These are phyloP conservation scores for Talaromyces trachyspermus DNA, from an alignment of 495 filamentous ascomycete species.

Conservation along the genomic window DNA sequence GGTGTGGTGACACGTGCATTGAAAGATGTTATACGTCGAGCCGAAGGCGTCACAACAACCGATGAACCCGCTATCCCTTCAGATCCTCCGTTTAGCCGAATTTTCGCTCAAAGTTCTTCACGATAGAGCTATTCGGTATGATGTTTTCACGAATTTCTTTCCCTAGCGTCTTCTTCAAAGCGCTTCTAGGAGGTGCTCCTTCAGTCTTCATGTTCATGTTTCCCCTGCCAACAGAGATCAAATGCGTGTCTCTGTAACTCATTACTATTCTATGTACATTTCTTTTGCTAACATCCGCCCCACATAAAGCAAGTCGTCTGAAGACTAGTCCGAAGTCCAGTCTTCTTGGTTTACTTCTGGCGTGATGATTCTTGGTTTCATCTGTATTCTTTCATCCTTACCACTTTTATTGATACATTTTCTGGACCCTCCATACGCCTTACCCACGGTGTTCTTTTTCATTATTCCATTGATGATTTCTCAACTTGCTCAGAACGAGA, in stretches of 20 bases:
- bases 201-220: neutral
- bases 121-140: neutral
- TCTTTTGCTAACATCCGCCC: neutral
- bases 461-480: no score
- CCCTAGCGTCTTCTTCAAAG: neutral
- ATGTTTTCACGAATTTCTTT: no score
- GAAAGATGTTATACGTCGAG: slow-evolving; percentile 70
- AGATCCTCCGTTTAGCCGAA: slow-evolving; percentile 38
- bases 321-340: neutral
- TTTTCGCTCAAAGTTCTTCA: slow-evolving; percentile 32
- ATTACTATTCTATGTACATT: slow-evolving; percentile 2
- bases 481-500: no score
- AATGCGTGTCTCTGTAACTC: slow-evolving; percentile 4
- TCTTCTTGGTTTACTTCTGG: neutral
- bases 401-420: neutral
- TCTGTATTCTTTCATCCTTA: slow-evolving; percentile 2
- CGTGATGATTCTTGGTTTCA: slow-evolving; percentile 2
- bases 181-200: neutral
- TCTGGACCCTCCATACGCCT: no score
- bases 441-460: no score
- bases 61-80: slow-evolving; percentile 33
- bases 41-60: slow-evolving; percentile 63
- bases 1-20: slow-evolving; percentile 65
- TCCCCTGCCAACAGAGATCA: slow-evolving; percentile 14
- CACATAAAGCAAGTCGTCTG: neutral